These are phyloP conservation scores for Rhizopus delemar DNA, from an alignment of 371 early-diverging fungal genomes.

Conservation along the genomic window DNA sequence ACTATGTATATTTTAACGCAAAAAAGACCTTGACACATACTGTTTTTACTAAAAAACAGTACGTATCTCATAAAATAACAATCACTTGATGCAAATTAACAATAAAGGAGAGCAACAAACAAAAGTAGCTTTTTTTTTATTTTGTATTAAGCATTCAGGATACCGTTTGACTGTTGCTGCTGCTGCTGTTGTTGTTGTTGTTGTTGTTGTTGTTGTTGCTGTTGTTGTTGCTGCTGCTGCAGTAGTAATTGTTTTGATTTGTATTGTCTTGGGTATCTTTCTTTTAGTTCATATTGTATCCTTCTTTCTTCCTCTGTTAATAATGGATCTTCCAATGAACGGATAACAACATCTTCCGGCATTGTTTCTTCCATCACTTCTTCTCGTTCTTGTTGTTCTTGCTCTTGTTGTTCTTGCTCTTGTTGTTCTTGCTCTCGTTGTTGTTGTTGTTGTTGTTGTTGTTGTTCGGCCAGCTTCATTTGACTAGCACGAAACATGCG, in stretches of 20 bases:
- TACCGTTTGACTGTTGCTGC: slow-evolving; percentile 8
- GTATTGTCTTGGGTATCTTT: slow-evolving; percentile 28
- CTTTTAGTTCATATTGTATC: slow-evolving; percentile 14
- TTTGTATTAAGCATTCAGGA: not conserved
- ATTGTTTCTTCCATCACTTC: slow-evolving; percentile 9
- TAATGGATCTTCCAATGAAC: slow-evolving; percentile 4
- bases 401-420: slow-evolving; percentile 1
- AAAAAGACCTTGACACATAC: no score
- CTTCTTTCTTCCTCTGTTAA: slow-evolving; percentile 14
- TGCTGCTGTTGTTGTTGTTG: slow-evolving; percentile 14
- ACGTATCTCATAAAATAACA: no score
- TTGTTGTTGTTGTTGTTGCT: slow-evolving; percentile 4
- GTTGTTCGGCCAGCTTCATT: slow-evolving; percentile 6
- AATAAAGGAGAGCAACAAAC: not conserved
- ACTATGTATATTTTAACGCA: no score
- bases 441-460: slow-evolving; percentile 21
- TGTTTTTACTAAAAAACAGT: no score
- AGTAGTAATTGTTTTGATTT: slow-evolving; percentile 19
- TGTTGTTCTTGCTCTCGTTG: slow-evolving; percentile 21
- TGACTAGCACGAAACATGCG: slow-evolving; percentile 28
- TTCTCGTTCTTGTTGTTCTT: slow-evolving; percentile 8
- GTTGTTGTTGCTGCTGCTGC: slow-evolving; percentile 8
- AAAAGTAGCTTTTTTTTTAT: not conserved
- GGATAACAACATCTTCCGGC: slow-evolving; percentile 12
- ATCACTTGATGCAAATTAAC: not conserved